These are phyloP conservation scores for Apiotrichum laibachii DNA, from an alignment of 1,284 basidiomycete species.

Conservation along the genomic window DNA sequence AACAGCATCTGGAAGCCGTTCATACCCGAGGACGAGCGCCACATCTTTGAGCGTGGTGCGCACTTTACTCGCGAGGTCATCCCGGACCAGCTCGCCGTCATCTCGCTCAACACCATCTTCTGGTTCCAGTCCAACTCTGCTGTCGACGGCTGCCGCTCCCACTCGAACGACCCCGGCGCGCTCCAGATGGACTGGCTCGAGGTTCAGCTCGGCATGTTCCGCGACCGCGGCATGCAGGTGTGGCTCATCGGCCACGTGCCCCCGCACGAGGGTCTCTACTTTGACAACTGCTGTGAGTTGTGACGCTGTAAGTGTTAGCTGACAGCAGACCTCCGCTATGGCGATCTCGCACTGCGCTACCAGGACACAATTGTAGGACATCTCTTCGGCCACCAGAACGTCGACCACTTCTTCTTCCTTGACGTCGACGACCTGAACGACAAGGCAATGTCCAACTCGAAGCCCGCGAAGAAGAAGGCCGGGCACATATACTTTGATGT, in stretches of 20 bases:
- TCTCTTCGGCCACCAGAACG: conserved; percentile 67
- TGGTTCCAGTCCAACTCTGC: conserved; percentile 88
- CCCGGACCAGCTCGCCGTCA: conserved; percentile 69
- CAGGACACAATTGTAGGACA: conserved; percentile 90
- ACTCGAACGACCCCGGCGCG: conserved; percentile 69
- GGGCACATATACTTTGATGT: background rate
- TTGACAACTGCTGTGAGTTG: conserved; percentile 64
- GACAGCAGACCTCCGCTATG: conserved; percentile 68
- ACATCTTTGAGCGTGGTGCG: conserved; percentile 78
- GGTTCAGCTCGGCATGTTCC: conserved; percentile 71
- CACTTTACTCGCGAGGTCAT: conserved; percentile 83
- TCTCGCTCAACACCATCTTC: conserved; percentile 88
- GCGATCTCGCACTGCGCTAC: conserved; percentile 74
- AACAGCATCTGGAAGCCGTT: conserved; percentile 75
- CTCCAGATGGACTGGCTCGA: conserved; percentile 87
- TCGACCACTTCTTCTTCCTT: conserved; percentile 54
- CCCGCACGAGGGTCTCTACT: conserved; percentile 75
- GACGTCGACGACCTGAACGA: conserved; percentile 47
- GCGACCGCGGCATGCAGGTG: conserved; percentile 72
- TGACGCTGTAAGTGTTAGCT: conserved; percentile 15
- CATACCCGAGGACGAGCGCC: conserved; percentile 75
- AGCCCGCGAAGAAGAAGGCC: background rate
- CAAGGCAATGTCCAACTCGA: background rate
- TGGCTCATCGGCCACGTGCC: conserved; percentile 59
- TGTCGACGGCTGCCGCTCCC: conserved; percentile 63